These are phyloP conservation scores for Leishmania lainsoni DNA, from an alignment of 208 protist species.

Conservation along the genomic window DNA sequence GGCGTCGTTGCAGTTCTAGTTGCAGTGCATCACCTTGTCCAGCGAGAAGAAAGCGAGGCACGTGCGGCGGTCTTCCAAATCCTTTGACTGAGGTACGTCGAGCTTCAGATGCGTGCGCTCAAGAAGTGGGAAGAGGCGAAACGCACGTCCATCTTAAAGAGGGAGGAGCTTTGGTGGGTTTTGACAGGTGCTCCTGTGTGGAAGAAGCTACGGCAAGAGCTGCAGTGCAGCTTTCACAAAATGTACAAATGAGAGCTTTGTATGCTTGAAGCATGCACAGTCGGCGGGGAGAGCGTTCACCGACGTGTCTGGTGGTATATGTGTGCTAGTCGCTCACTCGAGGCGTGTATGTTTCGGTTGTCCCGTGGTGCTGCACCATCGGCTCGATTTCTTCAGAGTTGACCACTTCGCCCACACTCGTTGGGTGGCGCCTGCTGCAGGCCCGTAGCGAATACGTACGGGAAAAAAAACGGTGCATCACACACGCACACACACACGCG, in stretches of 20 bases:
- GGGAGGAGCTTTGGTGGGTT: conserved; percentile 46
- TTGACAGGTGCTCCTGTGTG: conserved; percentile 24
- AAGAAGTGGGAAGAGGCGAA: conserved; percentile 33
- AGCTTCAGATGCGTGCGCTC: conserved; percentile 22
- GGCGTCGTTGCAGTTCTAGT: conserved; percentile 27
- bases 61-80: conserved; percentile 14
- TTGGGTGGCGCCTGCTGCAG: not conserved
- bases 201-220: conserved; percentile 17
- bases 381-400: not conserved
- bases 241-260: not conserved
- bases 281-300: not conserved
- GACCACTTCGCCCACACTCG: not conserved
- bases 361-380: not conserved
- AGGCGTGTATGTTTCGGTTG: not conserved
- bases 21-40: conserved; percentile 18
- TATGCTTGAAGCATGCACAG: not conserved
- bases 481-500: too few species aligned
- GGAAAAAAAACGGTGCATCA: not conserved
- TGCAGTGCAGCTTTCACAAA: conserved; percentile 2
- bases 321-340: not conserved
- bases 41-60: conserved; percentile 27
- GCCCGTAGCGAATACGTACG: not conserved
- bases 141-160: conserved; percentile 38
- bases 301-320: not conserved
- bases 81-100: conserved; percentile 12